Evolutionary conservation across 2,329 filamentous ascomycete genomes (phyloP).

Genomic region (Colletotrichum sidae): DNA sequence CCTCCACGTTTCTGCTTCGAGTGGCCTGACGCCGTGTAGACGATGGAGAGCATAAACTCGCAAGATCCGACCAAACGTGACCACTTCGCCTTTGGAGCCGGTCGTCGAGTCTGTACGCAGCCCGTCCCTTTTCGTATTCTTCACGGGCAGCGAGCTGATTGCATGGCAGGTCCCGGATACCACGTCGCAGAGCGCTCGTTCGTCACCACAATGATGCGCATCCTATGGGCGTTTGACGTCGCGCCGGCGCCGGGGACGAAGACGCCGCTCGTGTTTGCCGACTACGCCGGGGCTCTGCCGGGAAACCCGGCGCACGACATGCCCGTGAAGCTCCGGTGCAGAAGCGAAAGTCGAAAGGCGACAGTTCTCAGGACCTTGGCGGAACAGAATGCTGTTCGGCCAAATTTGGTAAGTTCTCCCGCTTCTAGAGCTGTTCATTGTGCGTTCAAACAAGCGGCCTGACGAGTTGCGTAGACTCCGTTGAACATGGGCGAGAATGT

Average conservation of each 20-base stretch:
- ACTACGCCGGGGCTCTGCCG: constrained; percentile 6
- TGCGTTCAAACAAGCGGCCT: not conserved
- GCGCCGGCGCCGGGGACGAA: not conserved
- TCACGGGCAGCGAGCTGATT: not conserved
- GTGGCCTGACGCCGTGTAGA: not conserved
- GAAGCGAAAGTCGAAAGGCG: constrained; percentile 1
- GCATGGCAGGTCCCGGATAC: constrained; percentile 2
- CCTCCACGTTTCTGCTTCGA: no score
- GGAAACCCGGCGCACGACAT: constrained; percentile 12
- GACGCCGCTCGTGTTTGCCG: not conserved
- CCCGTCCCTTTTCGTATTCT: not conserved
- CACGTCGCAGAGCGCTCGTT: constrained; percentile 16
- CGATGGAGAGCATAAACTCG: constrained; percentile 18
- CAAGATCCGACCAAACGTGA: constrained; percentile 43
- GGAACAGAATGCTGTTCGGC: not conserved
- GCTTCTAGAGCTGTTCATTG: not conserved
- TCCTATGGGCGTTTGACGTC: not conserved
- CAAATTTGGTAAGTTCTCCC: not conserved
- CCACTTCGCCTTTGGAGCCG: constrained; percentile 46
- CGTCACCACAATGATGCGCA: constrained; percentile 10
- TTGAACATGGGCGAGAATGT: not conserved
- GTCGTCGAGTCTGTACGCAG: constrained; percentile 39
- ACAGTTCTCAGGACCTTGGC: not conserved
- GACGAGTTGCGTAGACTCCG: not conserved
- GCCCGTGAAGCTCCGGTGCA: not conserved